These are phyloP conservation scores for Wickerhamomyces pijperi DNA, from an alignment of 805 yeast genomes.

Conservation along the genomic window DNA sequence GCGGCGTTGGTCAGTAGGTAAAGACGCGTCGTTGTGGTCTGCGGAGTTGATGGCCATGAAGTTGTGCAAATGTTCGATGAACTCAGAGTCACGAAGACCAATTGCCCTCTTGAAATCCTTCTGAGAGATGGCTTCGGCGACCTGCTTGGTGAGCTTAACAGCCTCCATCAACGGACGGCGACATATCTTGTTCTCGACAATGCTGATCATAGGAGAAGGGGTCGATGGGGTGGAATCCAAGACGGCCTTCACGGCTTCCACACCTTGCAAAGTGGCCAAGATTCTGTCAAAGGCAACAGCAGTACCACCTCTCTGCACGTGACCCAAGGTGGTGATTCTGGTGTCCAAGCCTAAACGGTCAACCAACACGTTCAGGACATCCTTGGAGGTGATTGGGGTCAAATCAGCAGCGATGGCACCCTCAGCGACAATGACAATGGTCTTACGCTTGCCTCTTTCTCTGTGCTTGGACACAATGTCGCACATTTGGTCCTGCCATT, in stretches of 20 bases:
- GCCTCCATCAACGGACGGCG: slow-evolving; percentile 85
- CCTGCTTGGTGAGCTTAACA: slow-evolving; percentile 76
- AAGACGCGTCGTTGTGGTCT: slow-evolving; percentile 46
- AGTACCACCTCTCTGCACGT: slow-evolving; percentile 97
- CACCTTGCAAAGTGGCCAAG: slow-evolving; percentile 93
- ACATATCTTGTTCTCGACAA: slow-evolving; percentile 76
- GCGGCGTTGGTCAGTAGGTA: slow-evolving; percentile 51
- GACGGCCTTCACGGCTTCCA: slow-evolving; percentile 92
- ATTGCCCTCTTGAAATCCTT: slow-evolving; percentile 84
- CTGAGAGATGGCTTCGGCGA: slow-evolving; percentile 73
- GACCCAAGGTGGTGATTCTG: slow-evolving; percentile 90
- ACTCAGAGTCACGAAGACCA: slow-evolving; percentile 77
- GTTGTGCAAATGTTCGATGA: slow-evolving; percentile 67
- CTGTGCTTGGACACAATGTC: slow-evolving; percentile 72
- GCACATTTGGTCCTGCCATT: slow-evolving; percentile 77
- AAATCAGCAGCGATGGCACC: slow-evolving; percentile 86
- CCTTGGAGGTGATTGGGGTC: slow-evolving; percentile 68
- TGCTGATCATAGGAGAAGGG: slow-evolving; percentile 91
- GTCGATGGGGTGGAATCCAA: slow-evolving; percentile 78
- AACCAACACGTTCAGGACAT: slow-evolving; percentile 74
- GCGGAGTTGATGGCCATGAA: slow-evolving; percentile 59
- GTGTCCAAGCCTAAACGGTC: slow-evolving; percentile 78
- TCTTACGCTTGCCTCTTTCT: slow-evolving; percentile 80
- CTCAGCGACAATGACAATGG: slow-evolving; percentile 95
- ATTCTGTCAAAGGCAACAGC: slow-evolving; percentile 93